Evolutionary conservation across 2,329 filamentous ascomycete species (phyloP).

Genomic region (Blastomyces silverae): DNA sequence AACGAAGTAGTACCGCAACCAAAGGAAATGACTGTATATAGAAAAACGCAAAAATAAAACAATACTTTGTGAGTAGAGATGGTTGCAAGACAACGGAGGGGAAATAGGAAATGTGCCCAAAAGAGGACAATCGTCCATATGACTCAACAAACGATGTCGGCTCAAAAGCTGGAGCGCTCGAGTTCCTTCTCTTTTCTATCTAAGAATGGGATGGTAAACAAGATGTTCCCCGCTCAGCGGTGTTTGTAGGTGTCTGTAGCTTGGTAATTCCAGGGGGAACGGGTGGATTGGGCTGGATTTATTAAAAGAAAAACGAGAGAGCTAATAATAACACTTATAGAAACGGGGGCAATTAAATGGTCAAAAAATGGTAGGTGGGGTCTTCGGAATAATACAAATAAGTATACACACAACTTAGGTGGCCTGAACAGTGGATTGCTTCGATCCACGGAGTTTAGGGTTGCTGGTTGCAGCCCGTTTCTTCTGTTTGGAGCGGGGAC

Average conservation of each 20-base stretch:
- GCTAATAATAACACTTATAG: slow-evolving; percentile 14
- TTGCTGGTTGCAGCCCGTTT: slow-evolving; percentile 40
- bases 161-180: neutral
- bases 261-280: neutral
- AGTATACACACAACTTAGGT: slow-evolving; percentile 20
- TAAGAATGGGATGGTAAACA: neutral
- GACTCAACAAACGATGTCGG: neutral
- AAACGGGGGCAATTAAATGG: slow-evolving; percentile 15
- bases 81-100: neutral
- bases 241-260: neutral
- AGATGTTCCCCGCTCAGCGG: slow-evolving; percentile 8
- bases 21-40: slow-evolving; percentile 12
- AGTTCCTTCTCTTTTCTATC: neutral
- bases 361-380: slow-evolving; percentile 13
- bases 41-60: slow-evolving; percentile 4
- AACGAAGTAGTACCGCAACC: slow-evolving; percentile 24
- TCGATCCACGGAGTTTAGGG: slow-evolving; percentile 41
- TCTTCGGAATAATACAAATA: slow-evolving; percentile 1
- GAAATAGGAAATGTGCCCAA: neutral
- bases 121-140: neutral
- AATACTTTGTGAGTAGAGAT: slow-evolving; percentile 11
- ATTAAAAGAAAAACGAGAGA: neutral
- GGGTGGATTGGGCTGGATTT: neutral
- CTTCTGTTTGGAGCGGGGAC: slow-evolving; percentile 40
- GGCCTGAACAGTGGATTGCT: slow-evolving; percentile 33